Evolutionary conservation across 108 stramenopile genomes (phyloP).

Genomic region (Nannochloropsis oceanica): DNA sequence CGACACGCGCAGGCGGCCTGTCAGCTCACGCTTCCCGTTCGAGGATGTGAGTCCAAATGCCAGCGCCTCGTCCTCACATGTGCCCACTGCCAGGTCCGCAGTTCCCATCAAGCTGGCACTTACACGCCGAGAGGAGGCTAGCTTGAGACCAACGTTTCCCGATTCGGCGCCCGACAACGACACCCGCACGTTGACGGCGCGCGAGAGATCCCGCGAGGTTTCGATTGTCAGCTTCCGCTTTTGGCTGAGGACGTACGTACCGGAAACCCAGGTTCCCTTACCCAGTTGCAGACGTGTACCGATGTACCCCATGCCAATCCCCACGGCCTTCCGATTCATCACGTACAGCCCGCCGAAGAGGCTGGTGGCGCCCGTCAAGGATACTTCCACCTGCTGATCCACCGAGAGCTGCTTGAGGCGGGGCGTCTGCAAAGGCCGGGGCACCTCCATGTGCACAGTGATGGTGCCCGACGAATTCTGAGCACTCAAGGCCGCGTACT

Average conservation of each 20-base stretch:
- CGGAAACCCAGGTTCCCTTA: neutral
- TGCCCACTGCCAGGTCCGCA: neutral
- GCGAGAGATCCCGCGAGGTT: neutral
- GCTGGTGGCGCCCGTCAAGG: neutral
- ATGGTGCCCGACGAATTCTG: neutral
- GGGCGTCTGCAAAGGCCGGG: neutral
- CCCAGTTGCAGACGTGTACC: neutral
- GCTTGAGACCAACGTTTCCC: neutral
- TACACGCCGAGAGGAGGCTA: neutral
- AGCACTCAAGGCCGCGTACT: neutral
- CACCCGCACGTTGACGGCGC: neutral
- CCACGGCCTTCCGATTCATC: neutral
- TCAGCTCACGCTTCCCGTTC: neutral
- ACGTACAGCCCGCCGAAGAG: neutral
- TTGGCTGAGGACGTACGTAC: neutral
- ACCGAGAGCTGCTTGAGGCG: neutral
- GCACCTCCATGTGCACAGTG: neutral
- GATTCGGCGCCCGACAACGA: neutral
- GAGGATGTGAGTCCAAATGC: neutral
- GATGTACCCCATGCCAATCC: neutral
- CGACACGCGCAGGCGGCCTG: neutral
- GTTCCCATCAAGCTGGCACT: neutral
- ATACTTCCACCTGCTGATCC: neutral
- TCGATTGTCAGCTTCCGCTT: neutral
- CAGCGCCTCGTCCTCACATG: neutral